These are phyloP conservation scores for Lachancea sp. DNA, from an alignment of 805 yeast genomes.

Conservation along the genomic window DNA sequence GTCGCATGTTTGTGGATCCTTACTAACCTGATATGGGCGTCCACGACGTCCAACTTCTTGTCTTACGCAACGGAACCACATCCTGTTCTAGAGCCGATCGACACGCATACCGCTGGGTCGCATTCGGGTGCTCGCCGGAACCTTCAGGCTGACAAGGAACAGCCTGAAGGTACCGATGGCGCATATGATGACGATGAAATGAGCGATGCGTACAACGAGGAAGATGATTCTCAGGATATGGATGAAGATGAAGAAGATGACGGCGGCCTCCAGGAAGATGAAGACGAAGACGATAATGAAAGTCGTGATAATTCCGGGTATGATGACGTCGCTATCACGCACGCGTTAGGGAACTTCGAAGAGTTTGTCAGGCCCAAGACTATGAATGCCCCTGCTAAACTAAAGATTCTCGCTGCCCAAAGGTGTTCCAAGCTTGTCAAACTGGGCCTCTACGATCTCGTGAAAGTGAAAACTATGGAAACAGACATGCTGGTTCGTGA, in stretches of 20 bases:
- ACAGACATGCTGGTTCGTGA: conserved; percentile 27
- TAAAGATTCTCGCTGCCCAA: conserved; percentile 19
- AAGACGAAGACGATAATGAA: neutral
- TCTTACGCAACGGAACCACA: conserved; percentile 5
- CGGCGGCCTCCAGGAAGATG: conserved; percentile 8
- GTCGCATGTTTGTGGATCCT: conserved; percentile 30
- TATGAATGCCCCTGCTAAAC: conserved; percentile 11
- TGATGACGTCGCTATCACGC: conserved; percentile 1
- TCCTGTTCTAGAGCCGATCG: conserved; percentile 1
- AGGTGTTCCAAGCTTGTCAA: conserved; percentile 27
- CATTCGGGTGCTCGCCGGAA: neutral
- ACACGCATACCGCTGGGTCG: neutral
- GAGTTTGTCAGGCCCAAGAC: conserved; percentile 15
- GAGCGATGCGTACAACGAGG: conserved; percentile 1
- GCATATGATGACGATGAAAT: conserved; percentile 3
- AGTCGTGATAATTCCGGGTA: neutral
- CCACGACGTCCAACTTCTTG: conserved; percentile 15
- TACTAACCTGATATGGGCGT: conserved; percentile 31
- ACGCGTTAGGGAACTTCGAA: conserved; percentile 1
- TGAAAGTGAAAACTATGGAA: conserved; percentile 25
- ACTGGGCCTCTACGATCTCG: conserved; percentile 27
- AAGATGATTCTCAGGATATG: conserved; percentile 5
- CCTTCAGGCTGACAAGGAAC: neutral
- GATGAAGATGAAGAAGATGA: conserved; percentile 2
- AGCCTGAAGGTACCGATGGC: conserved; percentile 1